phyloP scores from a whole-genome alignment of 2,329 filamentous ascomycete species.

The Cladosporium sp. region DNA sequence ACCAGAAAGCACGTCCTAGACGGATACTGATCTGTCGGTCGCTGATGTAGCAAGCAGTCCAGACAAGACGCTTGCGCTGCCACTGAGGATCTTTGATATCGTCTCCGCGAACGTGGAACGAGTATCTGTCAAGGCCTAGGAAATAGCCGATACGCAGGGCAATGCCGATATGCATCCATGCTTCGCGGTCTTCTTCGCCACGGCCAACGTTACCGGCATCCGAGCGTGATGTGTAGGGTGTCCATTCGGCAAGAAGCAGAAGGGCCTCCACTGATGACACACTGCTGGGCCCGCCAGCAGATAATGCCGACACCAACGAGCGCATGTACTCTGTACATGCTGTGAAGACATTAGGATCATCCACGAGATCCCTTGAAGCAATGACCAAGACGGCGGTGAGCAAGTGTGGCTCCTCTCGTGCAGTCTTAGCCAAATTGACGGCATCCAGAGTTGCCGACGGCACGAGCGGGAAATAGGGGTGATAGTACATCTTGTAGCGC shows the following conservation, averaged over 20 bases:
- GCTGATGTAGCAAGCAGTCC: slow-evolving; percentile 62
- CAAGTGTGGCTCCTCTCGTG: slow-evolving; percentile 58
- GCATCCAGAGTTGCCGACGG: slow-evolving; percentile 54
- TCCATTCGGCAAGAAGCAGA: slow-evolving; percentile 66
- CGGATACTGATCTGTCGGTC: slow-evolving; percentile 64
- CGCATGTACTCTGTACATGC: slow-evolving; percentile 66
- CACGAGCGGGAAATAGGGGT: slow-evolving; percentile 64
- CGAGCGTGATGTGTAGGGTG: slow-evolving; percentile 57
- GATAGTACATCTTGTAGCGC: slow-evolving; percentile 60
- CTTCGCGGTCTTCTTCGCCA: slow-evolving; percentile 67
- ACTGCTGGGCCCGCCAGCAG: slow-evolving; percentile 59
- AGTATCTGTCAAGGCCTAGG: slow-evolving; percentile 62
- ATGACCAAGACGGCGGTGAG: slow-evolving; percentile 66
- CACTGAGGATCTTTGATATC: slow-evolving; percentile 54
- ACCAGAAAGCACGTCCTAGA: slow-evolving; percentile 68
- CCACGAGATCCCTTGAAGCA: slow-evolving; percentile 62
- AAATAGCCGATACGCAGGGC: slow-evolving; percentile 65
- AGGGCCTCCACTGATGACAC: slow-evolving; percentile 67
- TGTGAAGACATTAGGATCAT: slow-evolving; percentile 57
- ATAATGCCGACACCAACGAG: slow-evolving; percentile 58
- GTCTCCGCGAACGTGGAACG: slow-evolving; percentile 53
- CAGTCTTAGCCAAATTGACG: slow-evolving; percentile 48
- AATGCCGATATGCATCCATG: slow-evolving; percentile 71
- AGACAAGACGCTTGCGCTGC: slow-evolving; percentile 59
- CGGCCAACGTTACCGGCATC: slow-evolving; percentile 58